phyloP scores from a whole-genome alignment of 139 green algal species.

The Tetradesmus obliquus region DNA sequence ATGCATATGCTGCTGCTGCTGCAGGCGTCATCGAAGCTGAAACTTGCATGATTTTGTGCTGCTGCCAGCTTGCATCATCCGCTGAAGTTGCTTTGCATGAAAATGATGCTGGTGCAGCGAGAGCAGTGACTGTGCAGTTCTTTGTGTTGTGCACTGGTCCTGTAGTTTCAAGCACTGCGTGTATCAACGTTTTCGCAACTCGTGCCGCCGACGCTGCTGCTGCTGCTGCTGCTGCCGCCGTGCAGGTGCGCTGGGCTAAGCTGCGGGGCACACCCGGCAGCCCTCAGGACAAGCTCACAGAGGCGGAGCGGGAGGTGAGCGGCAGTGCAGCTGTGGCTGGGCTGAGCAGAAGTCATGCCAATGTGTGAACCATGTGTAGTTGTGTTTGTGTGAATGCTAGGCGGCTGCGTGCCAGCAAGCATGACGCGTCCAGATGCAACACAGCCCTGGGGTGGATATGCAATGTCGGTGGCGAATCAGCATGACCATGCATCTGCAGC shows the following conservation, averaged over 20 bases:
- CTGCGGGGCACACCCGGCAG: constrained; percentile 83
- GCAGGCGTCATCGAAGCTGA: not conserved
- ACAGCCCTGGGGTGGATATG: no score
- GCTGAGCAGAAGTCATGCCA: constrained; percentile 53
- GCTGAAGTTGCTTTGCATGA: not conserved
- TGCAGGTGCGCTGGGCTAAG: constrained; percentile 69
- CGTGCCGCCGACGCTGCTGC: not conserved
- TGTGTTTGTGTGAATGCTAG: not conserved
- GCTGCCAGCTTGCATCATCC: not conserved
- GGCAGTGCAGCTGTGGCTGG: constrained; percentile 68
- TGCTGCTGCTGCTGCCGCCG: not conserved
- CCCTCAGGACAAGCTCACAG: constrained; percentile 74
- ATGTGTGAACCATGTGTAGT: not conserved
- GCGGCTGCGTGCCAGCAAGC: not conserved
- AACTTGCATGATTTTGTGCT: not conserved
- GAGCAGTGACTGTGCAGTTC: not conserved
- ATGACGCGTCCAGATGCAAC: not conserved
- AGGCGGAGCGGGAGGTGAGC: constrained; percentile 77
- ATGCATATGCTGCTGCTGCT: not conserved
- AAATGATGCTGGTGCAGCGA: not conserved
- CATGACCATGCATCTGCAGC: no score
- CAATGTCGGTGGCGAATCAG: no score
- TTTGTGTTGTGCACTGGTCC: no score
- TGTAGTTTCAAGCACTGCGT: not conserved
- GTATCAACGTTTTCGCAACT: not conserved